phyloP scores from a whole-genome alignment of 129 eudicot species.

The Tagetes erecta region DNA sequence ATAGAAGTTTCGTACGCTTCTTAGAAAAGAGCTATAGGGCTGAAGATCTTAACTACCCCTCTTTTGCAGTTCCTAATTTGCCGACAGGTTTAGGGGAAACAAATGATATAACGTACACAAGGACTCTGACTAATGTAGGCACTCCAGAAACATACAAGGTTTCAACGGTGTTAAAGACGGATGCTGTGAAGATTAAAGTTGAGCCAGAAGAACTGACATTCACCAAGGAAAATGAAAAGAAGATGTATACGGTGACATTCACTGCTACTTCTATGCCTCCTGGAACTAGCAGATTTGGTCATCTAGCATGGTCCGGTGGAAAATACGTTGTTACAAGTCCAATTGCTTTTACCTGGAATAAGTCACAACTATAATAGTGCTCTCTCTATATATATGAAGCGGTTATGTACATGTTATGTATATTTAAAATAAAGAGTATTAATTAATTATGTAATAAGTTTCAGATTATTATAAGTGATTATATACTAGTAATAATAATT shows the following conservation, averaged over 20 bases:
- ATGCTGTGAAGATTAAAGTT: slow-evolving; percentile 52
- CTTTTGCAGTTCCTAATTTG: slow-evolving; percentile 33
- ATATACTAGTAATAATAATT: no score
- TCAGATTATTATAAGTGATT: no score
- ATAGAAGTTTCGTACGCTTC: slow-evolving; percentile 35
- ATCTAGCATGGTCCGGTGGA: slow-evolving; percentile 58
- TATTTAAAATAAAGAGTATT: no score
- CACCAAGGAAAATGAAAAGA: slow-evolving; percentile 45
- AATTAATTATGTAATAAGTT: no score
- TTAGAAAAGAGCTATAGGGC: slow-evolving; percentile 33
- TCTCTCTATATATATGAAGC: no score
- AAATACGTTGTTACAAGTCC: slow-evolving; percentile 60
- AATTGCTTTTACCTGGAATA: slow-evolving; percentile 50
- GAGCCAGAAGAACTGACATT: slow-evolving; percentile 55
- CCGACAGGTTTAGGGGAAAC: neutral
- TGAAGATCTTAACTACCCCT: slow-evolving; percentile 35
- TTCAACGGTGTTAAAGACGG: slow-evolving; percentile 35
- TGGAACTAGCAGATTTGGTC: slow-evolving; percentile 48
- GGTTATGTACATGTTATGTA: no score
- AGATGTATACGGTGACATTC: slow-evolving; percentile 60
- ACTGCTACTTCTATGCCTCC: slow-evolving; percentile 59
- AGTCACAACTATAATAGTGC: no score
- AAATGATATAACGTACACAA: slow-evolving; percentile 44
- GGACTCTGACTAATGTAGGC: slow-evolving; percentile 76
- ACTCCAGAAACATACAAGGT: slow-evolving; percentile 61